A percentile compares a stretch with the other conserved stretches of the same genome.
Evolutionary conservation across 2,329 filamentous ascomycete species (phyloP).

Genomic region (Chrysosporium keratinophilum): DNA sequence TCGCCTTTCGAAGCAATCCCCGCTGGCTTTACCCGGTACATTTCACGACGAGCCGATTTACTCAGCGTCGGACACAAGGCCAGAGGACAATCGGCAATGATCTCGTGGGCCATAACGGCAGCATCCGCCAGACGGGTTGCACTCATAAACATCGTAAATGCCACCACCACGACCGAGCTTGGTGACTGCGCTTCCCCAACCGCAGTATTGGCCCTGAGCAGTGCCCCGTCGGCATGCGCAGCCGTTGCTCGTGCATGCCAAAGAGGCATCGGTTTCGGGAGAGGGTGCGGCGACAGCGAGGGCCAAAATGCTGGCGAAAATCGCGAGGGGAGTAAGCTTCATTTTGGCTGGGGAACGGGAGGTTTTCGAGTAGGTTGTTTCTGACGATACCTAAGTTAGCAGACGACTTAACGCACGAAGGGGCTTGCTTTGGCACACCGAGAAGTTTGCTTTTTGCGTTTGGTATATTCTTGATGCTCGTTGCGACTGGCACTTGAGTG

Average conservation of each 20-base stretch:
- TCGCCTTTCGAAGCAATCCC: too few relatives aligned
- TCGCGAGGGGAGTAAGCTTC: background rate
- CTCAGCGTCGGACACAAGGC: too few relatives aligned
- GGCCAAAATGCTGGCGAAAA: slow-evolving; percentile 2
- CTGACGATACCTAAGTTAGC: too few relatives aligned
- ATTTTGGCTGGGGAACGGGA: background rate
- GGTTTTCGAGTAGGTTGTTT: too few relatives aligned
- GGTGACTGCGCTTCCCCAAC: background rate
- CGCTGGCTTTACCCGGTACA: too few relatives aligned
- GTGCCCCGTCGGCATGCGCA: background rate
- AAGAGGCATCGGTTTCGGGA: background rate
- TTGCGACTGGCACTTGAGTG: too few relatives aligned
- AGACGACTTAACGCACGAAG: too few relatives aligned
- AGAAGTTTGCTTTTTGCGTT: background rate
- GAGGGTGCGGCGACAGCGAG: background rate
- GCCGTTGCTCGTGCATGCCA: background rate
- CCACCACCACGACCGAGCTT: background rate
- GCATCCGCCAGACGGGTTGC: background rate
- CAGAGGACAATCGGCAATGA: too few relatives aligned
- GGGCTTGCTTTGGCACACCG: background rate
- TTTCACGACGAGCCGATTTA: too few relatives aligned
- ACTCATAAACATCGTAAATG: background rate
- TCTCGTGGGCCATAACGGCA: background rate
- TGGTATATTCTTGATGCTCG: too few relatives aligned
- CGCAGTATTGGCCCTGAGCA: background rate